Evolutionary conservation across 1,139 yeast genomes (phyloP), one percentile per base, ranked within the genome.

Genomic region (Pichiaceae sp.): DNA sequence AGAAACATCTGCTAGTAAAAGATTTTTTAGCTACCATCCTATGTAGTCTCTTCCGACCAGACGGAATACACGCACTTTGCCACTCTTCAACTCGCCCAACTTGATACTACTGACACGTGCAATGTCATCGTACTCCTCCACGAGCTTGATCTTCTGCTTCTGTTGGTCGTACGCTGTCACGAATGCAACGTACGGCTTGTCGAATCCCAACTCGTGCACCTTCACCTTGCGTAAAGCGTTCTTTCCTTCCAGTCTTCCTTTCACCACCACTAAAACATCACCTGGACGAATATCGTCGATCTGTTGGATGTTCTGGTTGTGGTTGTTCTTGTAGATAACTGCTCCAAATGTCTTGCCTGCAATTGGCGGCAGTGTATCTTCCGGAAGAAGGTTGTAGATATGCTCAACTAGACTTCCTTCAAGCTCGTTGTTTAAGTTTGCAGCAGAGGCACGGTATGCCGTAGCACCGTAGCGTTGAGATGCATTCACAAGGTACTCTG

Each of bases 61-160:
- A 53, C 97, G 73, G 58, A 78, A 89, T 2, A 86, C 84, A 46
- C 86, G 72, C 16, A 91, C 64, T 49, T 78, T 79, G 4, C 98
- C 98, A 41, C 75, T 66, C 56, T 74, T 79, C 70, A 91, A 68
- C 39, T 86, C 94, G 9, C 72, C 62, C 18, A 87, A 56, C 50
- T 77, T 77, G 57, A 80, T 83, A 36, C 80, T 68, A 35, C 76
- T 80, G 43, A 70, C 74, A 43, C 64, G 72, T 31, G 81, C 66
- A 2, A 82, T 82, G 31, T 64, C 57, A n/a, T 56, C 39, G 38
- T 69, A 72, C 47, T 68, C 65, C 53, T 82, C 95, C 44, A 80
- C 64, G 9, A 85, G 95, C 52, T 76, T 75, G 46, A 89, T 67
- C 59, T 85, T 86, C 41, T 75, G 75, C 65, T 86, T 87, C 40